Conservation (phyloP, 768 basidiomycete species). For the Asterophora parasitica region DNA sequence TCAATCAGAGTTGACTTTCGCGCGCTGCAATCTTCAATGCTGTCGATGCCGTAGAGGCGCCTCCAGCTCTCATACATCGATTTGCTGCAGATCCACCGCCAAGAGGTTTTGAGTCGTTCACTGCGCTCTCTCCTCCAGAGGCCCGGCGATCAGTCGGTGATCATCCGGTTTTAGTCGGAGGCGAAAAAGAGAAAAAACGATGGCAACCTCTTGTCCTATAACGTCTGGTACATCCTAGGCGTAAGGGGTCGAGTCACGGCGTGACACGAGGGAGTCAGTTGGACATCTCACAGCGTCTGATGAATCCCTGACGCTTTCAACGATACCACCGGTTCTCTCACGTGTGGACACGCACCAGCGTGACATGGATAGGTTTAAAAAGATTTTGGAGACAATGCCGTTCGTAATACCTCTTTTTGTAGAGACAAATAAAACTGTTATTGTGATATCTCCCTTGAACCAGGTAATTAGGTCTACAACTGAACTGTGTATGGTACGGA, state of each 20-base stretch:
- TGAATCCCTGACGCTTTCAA: background rate
- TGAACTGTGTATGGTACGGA: constrained; percentile 28
- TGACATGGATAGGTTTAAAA: background rate
- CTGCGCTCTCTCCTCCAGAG: constrained; percentile 36
- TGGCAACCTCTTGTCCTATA: background rate
- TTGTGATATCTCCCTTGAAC: constrained; percentile 35
- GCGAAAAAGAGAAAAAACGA: too few relatives aligned
- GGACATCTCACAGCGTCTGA: too few relatives aligned
- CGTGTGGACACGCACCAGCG: background rate
- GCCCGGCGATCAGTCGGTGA: constrained; percentile 44
- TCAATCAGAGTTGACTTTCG: constrained; percentile 17
- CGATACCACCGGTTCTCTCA: background rate
- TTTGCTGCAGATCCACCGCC: constrained; percentile 40
- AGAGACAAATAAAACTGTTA: constrained; percentile 17
- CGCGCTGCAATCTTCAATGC: constrained; percentile 30
- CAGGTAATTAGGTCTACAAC: constrained; percentile 21
- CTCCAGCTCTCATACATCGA: constrained; percentile 27
- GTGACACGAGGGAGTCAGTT: too few relatives aligned
- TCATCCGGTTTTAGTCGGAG: constrained; percentile 33
- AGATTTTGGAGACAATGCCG: constrained; percentile 35
- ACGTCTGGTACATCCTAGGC: constrained; percentile 22
- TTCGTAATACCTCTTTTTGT: constrained; percentile 29
- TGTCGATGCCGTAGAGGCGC: constrained; percentile 26
- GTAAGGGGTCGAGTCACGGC: too few relatives aligned
- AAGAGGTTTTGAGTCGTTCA: constrained; percentile 30